phyloP scores from a whole-genome alignment of 139 green algal species.

The Chlamydomonas asymmetrica region DNA sequence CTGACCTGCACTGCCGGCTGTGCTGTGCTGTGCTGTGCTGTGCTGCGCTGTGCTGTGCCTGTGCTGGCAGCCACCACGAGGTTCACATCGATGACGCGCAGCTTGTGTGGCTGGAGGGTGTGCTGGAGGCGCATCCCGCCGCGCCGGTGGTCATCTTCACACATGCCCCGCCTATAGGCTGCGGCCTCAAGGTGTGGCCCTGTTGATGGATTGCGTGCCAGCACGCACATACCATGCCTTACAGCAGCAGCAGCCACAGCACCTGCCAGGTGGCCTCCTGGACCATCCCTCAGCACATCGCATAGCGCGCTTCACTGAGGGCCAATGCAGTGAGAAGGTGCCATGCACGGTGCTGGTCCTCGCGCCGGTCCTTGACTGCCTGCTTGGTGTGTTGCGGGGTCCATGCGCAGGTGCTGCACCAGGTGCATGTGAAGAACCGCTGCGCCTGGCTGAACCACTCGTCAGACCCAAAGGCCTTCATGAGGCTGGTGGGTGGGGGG shows the following conservation, averaged over 20 bases:
- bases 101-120: slow-evolving; percentile 64
- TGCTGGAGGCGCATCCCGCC: slow-evolving; percentile 36
- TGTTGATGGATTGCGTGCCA: too few species aligned
- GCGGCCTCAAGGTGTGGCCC: slow-evolving; percentile 64
- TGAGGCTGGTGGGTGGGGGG: slow-evolving; percentile 45
- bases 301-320: too few species aligned
- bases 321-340: too few species aligned
- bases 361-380: too few species aligned
- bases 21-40: too few species aligned
- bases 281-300: too few species aligned
- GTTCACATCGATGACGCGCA: slow-evolving; percentile 82
- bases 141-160: slow-evolving; percentile 73
- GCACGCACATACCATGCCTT: too few species aligned
- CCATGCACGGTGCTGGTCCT: too few species aligned
- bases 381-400: too few species aligned
- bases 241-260: too few species aligned
- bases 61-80: slow-evolving; percentile 32
- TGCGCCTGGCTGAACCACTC: slow-evolving; percentile 67
- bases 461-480: slow-evolving; percentile 57
- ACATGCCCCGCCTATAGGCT: slow-evolving; percentile 77
- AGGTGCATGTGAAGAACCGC: slow-evolving; percentile 87
- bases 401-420: slow-evolving; percentile 57
- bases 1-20: too few species aligned
- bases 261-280: too few species aligned
- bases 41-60: neutral